phyloP scores from a whole-genome alignment of 345 rosid genomes.

The Linum usitatissimum region DNA sequence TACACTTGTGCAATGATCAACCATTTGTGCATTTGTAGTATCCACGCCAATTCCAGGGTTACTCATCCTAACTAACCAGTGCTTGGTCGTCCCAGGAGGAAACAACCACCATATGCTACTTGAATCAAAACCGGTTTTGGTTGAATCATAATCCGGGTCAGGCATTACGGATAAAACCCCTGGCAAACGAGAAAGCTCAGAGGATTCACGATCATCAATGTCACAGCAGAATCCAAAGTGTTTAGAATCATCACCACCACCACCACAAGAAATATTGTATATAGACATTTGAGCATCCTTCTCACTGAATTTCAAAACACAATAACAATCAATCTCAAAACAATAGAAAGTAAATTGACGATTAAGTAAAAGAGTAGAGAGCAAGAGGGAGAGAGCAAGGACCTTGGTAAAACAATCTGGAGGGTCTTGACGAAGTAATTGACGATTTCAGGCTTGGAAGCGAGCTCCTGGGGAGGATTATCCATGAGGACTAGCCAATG shows the following conservation, averaged over 20 bases:
- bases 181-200: slow-evolving; percentile 47
- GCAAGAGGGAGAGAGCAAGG: neutral
- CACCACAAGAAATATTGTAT: slow-evolving; percentile 42
- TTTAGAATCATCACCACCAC: slow-evolving; percentile 16
- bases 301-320: slow-evolving; percentile 24
- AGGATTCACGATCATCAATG: slow-evolving; percentile 52
- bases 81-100: slow-evolving; percentile 44
- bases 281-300: slow-evolving; percentile 72
- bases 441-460: slow-evolving; percentile 39
- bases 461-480: slow-evolving; percentile 32
- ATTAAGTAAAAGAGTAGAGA: neutral
- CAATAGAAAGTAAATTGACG: too few relatives aligned
- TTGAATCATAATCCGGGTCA: slow-evolving; percentile 38
- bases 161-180: slow-evolving; percentile 60
- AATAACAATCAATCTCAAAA: slow-evolving; percentile 2
- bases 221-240: slow-evolving; percentile 72
- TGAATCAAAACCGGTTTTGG: slow-evolving; percentile 30
- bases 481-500: slow-evolving; percentile 66
- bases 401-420: slow-evolving; percentile 48
- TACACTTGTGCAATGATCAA: slow-evolving; percentile 63
- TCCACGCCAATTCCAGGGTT: slow-evolving; percentile 68
- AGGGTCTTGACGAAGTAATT: slow-evolving; percentile 57
- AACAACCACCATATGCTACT: slow-evolving; percentile 32
- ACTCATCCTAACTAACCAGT: slow-evolving; percentile 63
- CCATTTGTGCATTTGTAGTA: slow-evolving; percentile 94